Percentiles rank a stretch among this genome's conserved stretches.
Evolutionary conservation across 2,329 filamentous ascomycete genomes (phyloP).

Genomic region (Exophiala sp.): DNA sequence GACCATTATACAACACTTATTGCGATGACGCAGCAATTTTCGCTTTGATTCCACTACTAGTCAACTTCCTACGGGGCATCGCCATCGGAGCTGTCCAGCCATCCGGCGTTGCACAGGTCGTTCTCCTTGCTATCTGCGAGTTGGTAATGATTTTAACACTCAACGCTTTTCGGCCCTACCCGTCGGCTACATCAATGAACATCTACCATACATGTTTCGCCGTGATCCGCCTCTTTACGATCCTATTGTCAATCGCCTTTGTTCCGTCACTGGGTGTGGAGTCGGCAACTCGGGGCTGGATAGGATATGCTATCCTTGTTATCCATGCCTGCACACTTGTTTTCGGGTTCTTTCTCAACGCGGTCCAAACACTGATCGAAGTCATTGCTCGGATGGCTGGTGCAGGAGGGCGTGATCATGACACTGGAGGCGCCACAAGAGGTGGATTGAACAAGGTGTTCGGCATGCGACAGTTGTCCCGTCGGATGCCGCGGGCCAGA

Average conservation of each 20-base stretch:
- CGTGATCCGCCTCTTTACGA: constrained; percentile 68
- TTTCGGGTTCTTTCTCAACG: constrained; percentile 90
- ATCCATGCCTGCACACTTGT: constrained; percentile 81
- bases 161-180: constrained; percentile 85
- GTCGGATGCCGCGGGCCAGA: constrained; percentile 60
- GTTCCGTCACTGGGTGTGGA: constrained; percentile 75
- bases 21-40: constrained; percentile 90
- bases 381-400: constrained; percentile 78
- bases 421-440: constrained; percentile 58
- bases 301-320: constrained; percentile 85
- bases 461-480: constrained; percentile 82
- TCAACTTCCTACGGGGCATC: constrained; percentile 82
- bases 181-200: constrained; percentile 93
- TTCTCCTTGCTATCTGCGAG: constrained; percentile 89
- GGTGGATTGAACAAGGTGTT: constrained; percentile 88
- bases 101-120: constrained; percentile 87
- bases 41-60: constrained; percentile 77
- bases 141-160: constrained; percentile 84
- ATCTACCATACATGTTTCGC: constrained; percentile 87
- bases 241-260: constrained; percentile 77
- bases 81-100: constrained; percentile 90
- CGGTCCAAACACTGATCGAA: constrained; percentile 84
- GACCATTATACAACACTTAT: constrained; percentile 95
- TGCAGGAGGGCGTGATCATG: constrained; percentile 59
- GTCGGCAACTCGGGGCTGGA: constrained; percentile 83